Evolutionary conservation across 1,139 yeast genomes (phyloP).

Genomic region (Debaryomyces sp.): DNA sequence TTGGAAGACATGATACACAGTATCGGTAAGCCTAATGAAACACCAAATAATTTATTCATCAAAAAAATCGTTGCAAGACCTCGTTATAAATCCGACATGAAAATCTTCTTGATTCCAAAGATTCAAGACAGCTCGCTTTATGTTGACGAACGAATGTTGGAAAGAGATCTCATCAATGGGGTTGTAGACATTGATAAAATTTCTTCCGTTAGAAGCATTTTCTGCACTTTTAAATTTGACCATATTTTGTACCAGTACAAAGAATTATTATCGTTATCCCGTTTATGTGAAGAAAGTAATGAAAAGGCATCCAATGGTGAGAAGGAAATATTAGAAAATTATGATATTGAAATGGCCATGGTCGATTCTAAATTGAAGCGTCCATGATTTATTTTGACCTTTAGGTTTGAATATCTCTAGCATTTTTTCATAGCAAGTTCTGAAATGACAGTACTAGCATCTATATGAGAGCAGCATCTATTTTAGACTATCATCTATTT

Average conservation of each 20-base stretch:
- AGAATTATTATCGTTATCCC: slow-evolving; percentile 11
- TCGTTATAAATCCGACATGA: slow-evolving; percentile 54
- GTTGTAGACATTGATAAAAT: slow-evolving; percentile 34
- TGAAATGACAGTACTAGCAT: not conserved
- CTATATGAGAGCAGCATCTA: not conserved
- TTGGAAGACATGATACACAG: slow-evolving; percentile 43
- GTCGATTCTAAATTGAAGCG: not conserved
- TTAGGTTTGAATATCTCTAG: not conserved
- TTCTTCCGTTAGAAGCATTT: slow-evolving; percentile 19
- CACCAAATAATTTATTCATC: slow-evolving; percentile 49
- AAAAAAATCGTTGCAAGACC: slow-evolving; percentile 54
- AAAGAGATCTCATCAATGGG: slow-evolving; percentile 54
- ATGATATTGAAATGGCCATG: not conserved
- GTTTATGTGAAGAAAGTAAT: not conserved
- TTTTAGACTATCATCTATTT: too few relatives aligned
- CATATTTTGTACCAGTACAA: slow-evolving; percentile 22
- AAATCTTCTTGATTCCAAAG: slow-evolving; percentile 43
- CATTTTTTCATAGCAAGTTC: not conserved
- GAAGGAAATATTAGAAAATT: not conserved
- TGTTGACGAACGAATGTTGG: slow-evolving; percentile 52
- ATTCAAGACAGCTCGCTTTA: slow-evolving; percentile 42
- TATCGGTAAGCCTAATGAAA: slow-evolving; percentile 41
- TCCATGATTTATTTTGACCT: too few relatives aligned
- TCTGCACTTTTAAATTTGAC: slow-evolving; percentile 29
- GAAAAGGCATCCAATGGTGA: not conserved